These are phyloP conservation scores for Ganoderma meredithae DNA, from an alignment of 1,284 basidiomycete species.

Conservation along the genomic window DNA sequence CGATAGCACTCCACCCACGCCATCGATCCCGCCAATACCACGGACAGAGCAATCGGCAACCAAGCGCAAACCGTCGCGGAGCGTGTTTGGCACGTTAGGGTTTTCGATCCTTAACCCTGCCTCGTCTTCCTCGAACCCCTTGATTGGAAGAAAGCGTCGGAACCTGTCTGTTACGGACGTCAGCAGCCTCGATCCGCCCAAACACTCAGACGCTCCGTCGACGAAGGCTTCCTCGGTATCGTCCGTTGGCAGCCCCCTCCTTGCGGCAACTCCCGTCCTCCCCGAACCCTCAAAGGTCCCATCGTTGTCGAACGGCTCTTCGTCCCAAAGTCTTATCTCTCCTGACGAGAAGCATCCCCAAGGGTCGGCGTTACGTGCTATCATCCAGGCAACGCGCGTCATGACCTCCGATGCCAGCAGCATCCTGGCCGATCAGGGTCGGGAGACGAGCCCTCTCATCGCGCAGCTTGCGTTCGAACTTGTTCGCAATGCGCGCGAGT, in stretches of 20 bases:
- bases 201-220: constrained; percentile 15
- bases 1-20: constrained; percentile 31
- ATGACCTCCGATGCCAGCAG: constrained; percentile 85
- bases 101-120: constrained; percentile 69
- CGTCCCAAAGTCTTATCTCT: constrained; percentile 32
- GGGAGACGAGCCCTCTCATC: constrained; percentile 67
- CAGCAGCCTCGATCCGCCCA: constrained; percentile 24
- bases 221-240: constrained; percentile 33
- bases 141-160: constrained; percentile 41
- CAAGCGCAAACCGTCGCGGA: constrained; percentile 58
- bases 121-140: constrained; percentile 33
- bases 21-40: constrained; percentile 7
- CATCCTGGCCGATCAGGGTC: constrained; percentile 73
- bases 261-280: constrained; percentile 31
- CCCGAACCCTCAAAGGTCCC: constrained; percentile 29
- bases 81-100: constrained; percentile 75
- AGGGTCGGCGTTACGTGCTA: constrained; percentile 74
- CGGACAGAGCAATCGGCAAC: constrained; percentile 26
- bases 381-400: constrained; percentile 86
- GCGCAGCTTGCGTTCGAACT: constrained; percentile 75
- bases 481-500: constrained; percentile 76
- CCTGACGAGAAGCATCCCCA: constrained; percentile 51
- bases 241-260: constrained; percentile 33
- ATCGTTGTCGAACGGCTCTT: constrained; percentile 26
- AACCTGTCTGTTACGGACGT: constrained; percentile 39